Base-by-base conservation (phyloP, 1,284 basidiomycete species). In the Lentinus polychrous region DNA sequence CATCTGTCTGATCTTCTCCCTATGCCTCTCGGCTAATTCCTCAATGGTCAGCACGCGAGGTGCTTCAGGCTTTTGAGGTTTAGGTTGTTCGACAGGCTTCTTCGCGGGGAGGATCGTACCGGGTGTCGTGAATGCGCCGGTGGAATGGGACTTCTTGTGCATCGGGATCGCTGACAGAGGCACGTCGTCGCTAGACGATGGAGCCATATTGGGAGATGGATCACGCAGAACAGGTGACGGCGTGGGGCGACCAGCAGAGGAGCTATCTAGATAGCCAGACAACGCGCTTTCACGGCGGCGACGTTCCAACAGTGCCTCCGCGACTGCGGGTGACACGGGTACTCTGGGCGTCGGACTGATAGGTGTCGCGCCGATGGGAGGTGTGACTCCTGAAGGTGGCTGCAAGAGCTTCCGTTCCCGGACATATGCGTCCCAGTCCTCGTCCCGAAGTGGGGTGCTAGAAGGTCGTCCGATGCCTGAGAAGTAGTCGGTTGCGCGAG, bases 21-120 rank as follows among this genome's bases (percentile, higher is more conserved):
- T 77, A 58, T 91, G 87, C n/a, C 88, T 73, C 58, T 87, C 86
- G 46, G 79, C 81, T 39, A 91, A 71, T 61, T 91, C 86, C 63
- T 90, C 87, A 60, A 86, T 88, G 2, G 88, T 88, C 45, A 76
- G 74, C 37, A 79, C 74, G 22, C 83, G 81, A 39, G 70, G 62
- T 2, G 67, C 58, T 18, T 70, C 63, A 3, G 73, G 70, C 18
- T 70, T 67, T 56, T 76, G 75, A 11, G 75, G 47, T 8, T 59
- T 57, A 31, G 57, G 63, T 18, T 64, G 55, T 23, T 62, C 49
- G 44, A 61, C 58, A 6, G 67, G 57, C 51, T 74, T 76, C 43
- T 72, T 72, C 33, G 85, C 85, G n/a, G 83, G 81, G 23, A 87
- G 71, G 42, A 89, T 81, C 15, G 72, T 78, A 18, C 84, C 71